A percentile compares a stretch with the other conserved stretches of the same genome.
phyloP scores from a whole-genome alignment of 805 yeast genomes.

The Wickerhamiella dianesei region DNA sequence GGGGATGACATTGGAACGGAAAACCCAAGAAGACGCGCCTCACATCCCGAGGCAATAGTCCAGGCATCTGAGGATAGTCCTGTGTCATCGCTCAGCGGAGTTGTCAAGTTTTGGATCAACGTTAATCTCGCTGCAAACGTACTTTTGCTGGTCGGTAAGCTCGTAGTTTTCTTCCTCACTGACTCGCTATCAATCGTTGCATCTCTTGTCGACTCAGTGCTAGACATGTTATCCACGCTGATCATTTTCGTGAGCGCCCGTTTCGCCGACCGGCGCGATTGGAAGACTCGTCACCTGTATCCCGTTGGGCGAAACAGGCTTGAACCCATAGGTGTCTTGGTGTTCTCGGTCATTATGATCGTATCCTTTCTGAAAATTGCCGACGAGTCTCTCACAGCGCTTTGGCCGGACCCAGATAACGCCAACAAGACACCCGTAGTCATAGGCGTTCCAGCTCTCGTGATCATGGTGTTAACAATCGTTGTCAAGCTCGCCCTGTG shows the following conservation, averaged over 20 bases:
- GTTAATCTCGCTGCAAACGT: slow-evolving; percentile 48
- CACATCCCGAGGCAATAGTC: neutral
- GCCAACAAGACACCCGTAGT: slow-evolving; percentile 25
- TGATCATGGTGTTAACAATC: slow-evolving; percentile 53
- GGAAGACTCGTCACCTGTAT: slow-evolving; percentile 31
- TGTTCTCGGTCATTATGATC: slow-evolving; percentile 58
- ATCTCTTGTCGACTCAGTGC: slow-evolving; percentile 60
- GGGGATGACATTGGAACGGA: slow-evolving; percentile 28
- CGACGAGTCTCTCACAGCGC: slow-evolving; percentile 41
- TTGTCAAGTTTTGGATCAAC: slow-evolving; percentile 47
- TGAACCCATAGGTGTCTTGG: slow-evolving; percentile 67
- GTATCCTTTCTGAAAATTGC: slow-evolving; percentile 62
- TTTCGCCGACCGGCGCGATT: slow-evolving; percentile 29
- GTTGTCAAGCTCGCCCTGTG: slow-evolving; percentile 46
- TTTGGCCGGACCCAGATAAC: slow-evolving; percentile 29
- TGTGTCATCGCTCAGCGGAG: slow-evolving; percentile 4
- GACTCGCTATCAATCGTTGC: slow-evolving; percentile 65
- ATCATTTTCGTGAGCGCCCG: slow-evolving; percentile 51
- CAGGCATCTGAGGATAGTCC: slow-evolving; percentile 14
- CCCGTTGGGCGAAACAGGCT: slow-evolving; percentile 64
- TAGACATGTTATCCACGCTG: slow-evolving; percentile 61
- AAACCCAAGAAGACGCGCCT: slow-evolving; percentile 8
- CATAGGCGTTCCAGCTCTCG: slow-evolving; percentile 37
- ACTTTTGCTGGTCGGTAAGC: slow-evolving; percentile 45
- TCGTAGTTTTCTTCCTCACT: slow-evolving; percentile 47